Base-by-base conservation (phyloP, 306 rosid species). In the Pterocarpus santalinus region DNA sequence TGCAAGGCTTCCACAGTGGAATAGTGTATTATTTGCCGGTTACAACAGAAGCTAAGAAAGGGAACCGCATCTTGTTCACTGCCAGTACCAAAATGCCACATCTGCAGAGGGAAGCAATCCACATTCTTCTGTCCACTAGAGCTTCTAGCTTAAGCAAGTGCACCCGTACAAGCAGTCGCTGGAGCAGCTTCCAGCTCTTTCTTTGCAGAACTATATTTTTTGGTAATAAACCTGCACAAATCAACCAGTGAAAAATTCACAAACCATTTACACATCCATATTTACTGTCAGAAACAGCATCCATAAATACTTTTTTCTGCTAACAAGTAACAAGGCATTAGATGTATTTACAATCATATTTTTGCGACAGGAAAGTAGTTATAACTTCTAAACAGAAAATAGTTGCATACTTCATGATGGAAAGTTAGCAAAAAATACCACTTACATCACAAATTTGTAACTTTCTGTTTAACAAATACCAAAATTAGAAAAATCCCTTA, bases 171-270 rank as follows among this genome's bases (percentile, higher is more conserved):
- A 35, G 97, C 97, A 5, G 95, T 90, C 55, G 82, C 92, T 7
- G 98, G 97, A 82, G 90, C 74, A 79, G 73, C 82, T 35, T 86
- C 91, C 0, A 86, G 85, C 76, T 90, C 94, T 76, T 86, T 92
- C 92, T 89, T 95, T 28, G 91, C 72, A 47, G 94, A 88, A 81
- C 97, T 93, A 88, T 84, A 90, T 73, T 93, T 95, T 89, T 89
- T 91, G 85, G 98, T 90, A 67, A 89, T 87, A 85, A 96, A 96
- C 90, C 99, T 96, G 90, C 44, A 79, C 76, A 61, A 78, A 64
- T 60, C 4, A 36, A 69, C 57, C 35, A 63, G 11, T 38, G 16
- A 64, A 52, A 51, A 49, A 3, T 13, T 64, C 69, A 65, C 52
- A 39, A 56, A 68, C 39, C 70, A 72, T 64, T 58, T 22, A 57